Evolutionary conservation across 441 rosid genomes (phyloP), one percentile per base, ranked within the genome.

Genomic region (Adansonia rubrostipa): DNA sequence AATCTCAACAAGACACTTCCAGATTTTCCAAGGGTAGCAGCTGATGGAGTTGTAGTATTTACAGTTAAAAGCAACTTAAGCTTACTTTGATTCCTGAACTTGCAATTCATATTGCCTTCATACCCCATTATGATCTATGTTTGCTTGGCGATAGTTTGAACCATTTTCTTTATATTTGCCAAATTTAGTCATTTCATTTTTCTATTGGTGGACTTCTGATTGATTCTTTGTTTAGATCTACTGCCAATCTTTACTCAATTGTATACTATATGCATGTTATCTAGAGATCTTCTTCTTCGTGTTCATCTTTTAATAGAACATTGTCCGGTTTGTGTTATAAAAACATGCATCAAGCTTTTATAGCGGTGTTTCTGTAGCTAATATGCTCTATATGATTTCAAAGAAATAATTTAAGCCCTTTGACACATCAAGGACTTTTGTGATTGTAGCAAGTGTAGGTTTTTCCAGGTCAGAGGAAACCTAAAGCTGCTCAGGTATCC

Each of bases 1-100:
- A 28, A 28, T 28, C 78, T 88, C 40, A 88, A 88, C 81, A 86
- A 81, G 84, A 85, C 88, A 19, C 81, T 88, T 76, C 86, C 85
- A 5, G 85, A 86, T 79, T 77, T 88, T 44, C 85, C 81, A 1
- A 73, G 88, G 64, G 82, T 83, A 24, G 83, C 87, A 4, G 60
- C 81, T 51, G 85, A 88, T 69, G 83, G 88, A 73, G 58, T 86
- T n/a, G 75, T 85, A 8, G 33, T 82, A 51, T 88, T 84, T 75
- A 75, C 89, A 14, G 85, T 82, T 84, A 78, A 74, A 50, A 50
- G 54, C 40, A 20, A 60, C 51, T 58, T 42, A 53, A 44, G 20
- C 40, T 68, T 44, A 15, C 4, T 36, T 65, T 75, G 51, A 45
- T 14, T 40, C 60, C 50, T 73, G 57, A 69, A 11, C 58, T 56